Evolutionary conservation across 495 filamentous ascomycete genomes (phyloP), one percentile per base, ranked within the genome.

Genomic region (Penicillium riverlandense): DNA sequence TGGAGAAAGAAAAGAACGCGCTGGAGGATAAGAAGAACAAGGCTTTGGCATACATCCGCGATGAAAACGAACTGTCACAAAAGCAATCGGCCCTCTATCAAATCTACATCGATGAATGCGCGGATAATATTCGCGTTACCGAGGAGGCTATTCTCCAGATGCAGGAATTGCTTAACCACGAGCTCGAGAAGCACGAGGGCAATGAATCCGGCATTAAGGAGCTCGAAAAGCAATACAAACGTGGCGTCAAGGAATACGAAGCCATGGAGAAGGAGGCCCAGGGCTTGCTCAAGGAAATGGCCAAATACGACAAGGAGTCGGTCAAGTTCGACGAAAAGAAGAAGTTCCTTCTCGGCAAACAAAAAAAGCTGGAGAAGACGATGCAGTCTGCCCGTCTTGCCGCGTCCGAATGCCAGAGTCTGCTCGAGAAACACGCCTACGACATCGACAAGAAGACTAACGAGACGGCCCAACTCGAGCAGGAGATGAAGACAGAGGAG

Each of bases 291-390:
- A 95, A 94, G 58, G 89, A 96, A 59, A 84, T 90, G 74, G 80
- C 88, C 11, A 91, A 86, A 59, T 86, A 90, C 45, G 92, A 98
- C 54, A 95, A 96, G 54, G 92, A 97, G 57, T 80, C 81, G 30
- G 92, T 98, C 61, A 97, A 97, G 55, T 90, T 94, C 53, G 92
- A 97, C 43, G 92, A 97, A 63, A 97, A 96, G 73, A 82, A 84
- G 55, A 98, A 98, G 58, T 96, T 96, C 63, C 63, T 98, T 44
- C 67, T 72, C 2, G 82, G 80, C 45, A 98, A 97, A 69, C 80
- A 87, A 50, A 95, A 94, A 72, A 97, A 97, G 69, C 74, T 96
- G 9, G 90, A 98, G 53, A 97, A 96, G 63, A 71, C 85, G 0
- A 84, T 92, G 55, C 72, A 84, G 43, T 80, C 81, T 35, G 81